Conservation (phyloP, 2,329 filamentous ascomycete species). For the Cercospora nicotianae region DNA sequence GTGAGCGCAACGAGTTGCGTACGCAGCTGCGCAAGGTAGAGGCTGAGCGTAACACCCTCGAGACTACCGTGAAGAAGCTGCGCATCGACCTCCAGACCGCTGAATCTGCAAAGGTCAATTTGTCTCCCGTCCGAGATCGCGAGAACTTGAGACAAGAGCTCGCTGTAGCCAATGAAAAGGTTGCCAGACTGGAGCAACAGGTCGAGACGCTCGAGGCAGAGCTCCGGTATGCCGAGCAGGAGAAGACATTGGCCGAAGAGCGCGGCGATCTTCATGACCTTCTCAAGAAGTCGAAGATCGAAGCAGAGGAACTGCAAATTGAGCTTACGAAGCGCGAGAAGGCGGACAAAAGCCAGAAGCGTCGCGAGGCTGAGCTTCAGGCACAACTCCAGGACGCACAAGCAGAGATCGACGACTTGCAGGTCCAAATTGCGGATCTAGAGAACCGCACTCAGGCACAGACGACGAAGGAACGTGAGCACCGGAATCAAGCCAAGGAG, state of each 20-base stretch:
- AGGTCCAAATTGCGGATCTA: slow-evolving; percentile 57
- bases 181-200: slow-evolving; percentile 50
- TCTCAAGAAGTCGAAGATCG: slow-evolving; percentile 61
- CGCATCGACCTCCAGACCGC: slow-evolving; percentile 40
- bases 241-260: slow-evolving; percentile 55
- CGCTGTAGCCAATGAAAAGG: slow-evolving; percentile 39
- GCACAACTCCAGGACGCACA: slow-evolving; percentile 65
- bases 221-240: slow-evolving; percentile 56
- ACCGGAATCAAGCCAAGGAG: slow-evolving; percentile 39
- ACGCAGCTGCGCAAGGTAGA: slow-evolving; percentile 36
- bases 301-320: slow-evolving; percentile 59
- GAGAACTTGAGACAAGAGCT: slow-evolving; percentile 39
- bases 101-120: slow-evolving; percentile 29
- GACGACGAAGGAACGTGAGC: slow-evolving; percentile 40
- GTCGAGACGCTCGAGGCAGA: slow-evolving; percentile 59
- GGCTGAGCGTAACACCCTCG: slow-evolving; percentile 36
- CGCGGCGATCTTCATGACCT: slow-evolving; percentile 61
- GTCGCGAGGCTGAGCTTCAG: slow-evolving; percentile 61
- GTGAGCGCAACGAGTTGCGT: slow-evolving; percentile 40
- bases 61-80: slow-evolving; percentile 38
- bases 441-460: slow-evolving; percentile 33
- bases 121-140: slow-evolving; percentile 37
- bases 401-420: slow-evolving; percentile 44
- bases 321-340: slow-evolving; percentile 69
- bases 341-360: slow-evolving; percentile 58